Conservation (phyloP, 2,329 filamentous ascomycete genomes). For the Ploettnerulaceae sp. region DNA sequence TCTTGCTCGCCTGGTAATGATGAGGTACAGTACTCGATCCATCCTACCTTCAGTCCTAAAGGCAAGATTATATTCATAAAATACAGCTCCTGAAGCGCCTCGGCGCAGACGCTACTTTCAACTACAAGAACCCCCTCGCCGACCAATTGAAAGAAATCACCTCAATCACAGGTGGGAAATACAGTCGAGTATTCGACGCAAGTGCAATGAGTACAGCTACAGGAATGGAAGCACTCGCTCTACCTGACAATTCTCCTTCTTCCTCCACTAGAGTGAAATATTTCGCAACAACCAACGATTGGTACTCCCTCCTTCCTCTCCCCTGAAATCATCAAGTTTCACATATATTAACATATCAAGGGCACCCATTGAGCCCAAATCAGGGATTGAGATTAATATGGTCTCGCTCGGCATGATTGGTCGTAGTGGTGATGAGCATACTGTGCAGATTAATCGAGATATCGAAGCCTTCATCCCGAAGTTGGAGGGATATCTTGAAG, state of each 20-base stretch:
- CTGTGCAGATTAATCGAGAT: conserved; percentile 16
- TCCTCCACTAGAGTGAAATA: conserved; percentile 28
- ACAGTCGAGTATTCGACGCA: conserved; percentile 35
- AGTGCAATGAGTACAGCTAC: conserved; percentile 30
- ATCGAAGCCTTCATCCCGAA: conserved; percentile 20
- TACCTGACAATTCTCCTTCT: conserved; percentile 20
- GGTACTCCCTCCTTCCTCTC: conserved; percentile 27
- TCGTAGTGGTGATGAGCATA: conserved; percentile 14
- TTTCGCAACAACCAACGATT: conserved; percentile 35
- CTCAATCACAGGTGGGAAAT: conserved; percentile 34
- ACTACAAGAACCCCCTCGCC: conserved; percentile 29
- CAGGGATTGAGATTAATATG: conserved; percentile 18
- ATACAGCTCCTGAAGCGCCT: conserved; percentile 28
- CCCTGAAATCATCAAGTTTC: background rate
- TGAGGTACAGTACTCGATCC: no score
- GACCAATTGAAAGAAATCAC: conserved; percentile 34
- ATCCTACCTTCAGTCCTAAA: no score
- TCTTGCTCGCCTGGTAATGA: conserved; percentile 35
- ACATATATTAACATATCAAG: conserved; percentile 10
- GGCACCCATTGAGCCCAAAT: conserved; percentile 14
- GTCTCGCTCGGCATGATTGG: conserved; percentile 23
- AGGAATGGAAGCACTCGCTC: conserved; percentile 32
- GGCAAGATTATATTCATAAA: background rate
- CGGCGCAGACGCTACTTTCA: conserved; percentile 35
- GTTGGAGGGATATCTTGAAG: conserved; percentile 18